Conservation (phyloP, 495 filamentous ascomycete genomes). For the Parachaetomium inaequale region DNA sequence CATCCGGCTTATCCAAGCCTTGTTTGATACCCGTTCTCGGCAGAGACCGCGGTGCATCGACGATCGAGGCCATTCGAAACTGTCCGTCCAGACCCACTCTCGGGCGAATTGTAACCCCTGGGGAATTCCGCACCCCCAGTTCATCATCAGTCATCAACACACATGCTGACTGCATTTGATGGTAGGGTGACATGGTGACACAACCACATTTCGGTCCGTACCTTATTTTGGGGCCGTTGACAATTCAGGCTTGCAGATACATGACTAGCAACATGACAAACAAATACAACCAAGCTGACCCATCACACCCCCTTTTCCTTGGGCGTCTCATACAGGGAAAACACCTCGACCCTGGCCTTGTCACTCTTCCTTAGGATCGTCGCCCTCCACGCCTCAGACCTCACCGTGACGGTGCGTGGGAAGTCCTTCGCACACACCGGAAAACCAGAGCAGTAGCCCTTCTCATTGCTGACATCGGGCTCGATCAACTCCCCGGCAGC, state of each 20-base stretch:
- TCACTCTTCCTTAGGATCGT: not conserved
- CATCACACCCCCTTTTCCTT: not conserved
- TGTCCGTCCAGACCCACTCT: not conserved
- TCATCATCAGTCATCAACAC: too few relatives aligned
- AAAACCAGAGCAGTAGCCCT: not conserved
- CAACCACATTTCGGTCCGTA: not conserved
- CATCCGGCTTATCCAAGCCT: not conserved
- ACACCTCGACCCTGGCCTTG: not conserved
- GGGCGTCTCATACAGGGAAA: not conserved
- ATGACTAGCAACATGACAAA: not conserved
- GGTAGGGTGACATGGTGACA: too few relatives aligned
- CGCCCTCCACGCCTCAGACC: not conserved
- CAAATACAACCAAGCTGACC: not conserved
- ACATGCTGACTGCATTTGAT: too few relatives aligned
- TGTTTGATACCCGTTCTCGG: not conserved
- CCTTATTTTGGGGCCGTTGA: not conserved
- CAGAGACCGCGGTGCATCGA: not conserved
- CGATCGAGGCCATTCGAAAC: not conserved
- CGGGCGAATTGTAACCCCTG: not conserved
- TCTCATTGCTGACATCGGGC: conserved; percentile 2
- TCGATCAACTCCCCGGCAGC: not conserved
- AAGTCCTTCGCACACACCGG: conserved; percentile 2
- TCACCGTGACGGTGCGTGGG: not conserved
- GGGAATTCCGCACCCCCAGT: not conserved
- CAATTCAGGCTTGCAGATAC: not conserved